Percentiles rank a stretch among this genome's conserved stretches.
These are phyloP conservation scores for Candida easanensis DNA, from an alignment of 805 yeast species.

Conservation along the genomic window DNA sequence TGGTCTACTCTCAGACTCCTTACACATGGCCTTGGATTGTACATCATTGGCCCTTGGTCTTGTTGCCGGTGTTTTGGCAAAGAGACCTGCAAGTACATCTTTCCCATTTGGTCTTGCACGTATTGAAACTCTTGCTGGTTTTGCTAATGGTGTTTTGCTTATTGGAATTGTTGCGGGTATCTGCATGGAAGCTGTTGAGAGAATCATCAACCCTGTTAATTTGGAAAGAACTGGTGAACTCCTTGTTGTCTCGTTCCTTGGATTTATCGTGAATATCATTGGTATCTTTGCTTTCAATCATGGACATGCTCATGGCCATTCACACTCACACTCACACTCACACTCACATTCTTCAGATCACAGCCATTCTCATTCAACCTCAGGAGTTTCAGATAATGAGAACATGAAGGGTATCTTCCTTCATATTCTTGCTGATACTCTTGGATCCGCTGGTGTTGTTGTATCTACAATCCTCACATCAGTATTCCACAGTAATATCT, in stretches of 20 bases:
- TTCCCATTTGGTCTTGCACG: constrained; percentile 85
- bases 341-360: constrained; percentile 23
- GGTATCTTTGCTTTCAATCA: constrained; percentile 95
- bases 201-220: constrained; percentile 74
- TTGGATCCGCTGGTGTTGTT: constrained; percentile 98
- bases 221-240: constrained; percentile 81
- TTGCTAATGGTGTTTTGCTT: constrained; percentile 86
- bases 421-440: constrained; percentile 91
- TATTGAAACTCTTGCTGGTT: constrained; percentile 91
- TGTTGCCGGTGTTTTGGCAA: constrained; percentile 72
- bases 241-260: constrained; percentile 78
- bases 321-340: constrained; percentile 10
- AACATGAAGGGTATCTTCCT: constrained; percentile 94
- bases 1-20: constrained; percentile 87
- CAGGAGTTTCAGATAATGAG: constrained; percentile 37
- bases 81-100: constrained; percentile 56
- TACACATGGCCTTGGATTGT: constrained; percentile 97
- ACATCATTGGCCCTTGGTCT: constrained; percentile 85
- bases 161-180: constrained; percentile 89
- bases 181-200: constrained; percentile 78
- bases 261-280: constrained; percentile 82
- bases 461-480: constrained; percentile 78
- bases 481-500: constrained; percentile 62
- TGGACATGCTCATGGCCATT: constrained; percentile 55
- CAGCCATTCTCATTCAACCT: constrained; percentile 42